Percentiles rank a stretch among this genome's conserved stretches.
Conservation (phyloP, 1,284 basidiomycete species). For the Moesziomyces globuligerus region DNA sequence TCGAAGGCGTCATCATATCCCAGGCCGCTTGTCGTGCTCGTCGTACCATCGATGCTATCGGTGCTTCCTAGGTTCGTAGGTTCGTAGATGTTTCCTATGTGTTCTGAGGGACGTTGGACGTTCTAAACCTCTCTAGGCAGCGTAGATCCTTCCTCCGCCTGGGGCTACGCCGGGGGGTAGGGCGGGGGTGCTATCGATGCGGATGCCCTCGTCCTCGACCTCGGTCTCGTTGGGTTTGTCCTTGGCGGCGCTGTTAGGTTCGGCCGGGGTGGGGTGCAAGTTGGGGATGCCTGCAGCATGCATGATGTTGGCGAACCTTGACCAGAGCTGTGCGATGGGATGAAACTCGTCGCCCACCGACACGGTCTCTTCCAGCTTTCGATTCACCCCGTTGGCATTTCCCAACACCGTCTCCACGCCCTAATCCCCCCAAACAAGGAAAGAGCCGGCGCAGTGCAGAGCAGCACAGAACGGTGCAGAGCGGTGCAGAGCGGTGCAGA, state of each 20-base stretch:
- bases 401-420: conserved; percentile 88
- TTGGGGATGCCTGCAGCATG: conserved; percentile 61
- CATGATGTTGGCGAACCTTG: conserved; percentile 82
- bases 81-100: too few species aligned
- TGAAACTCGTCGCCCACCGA: conserved; percentile 92
- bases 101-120: too few species aligned
- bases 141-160: conserved; percentile 44
- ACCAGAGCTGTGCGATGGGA: conserved; percentile 87
- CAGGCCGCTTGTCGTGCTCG: too few species aligned
- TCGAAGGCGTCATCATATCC: too few species aligned
- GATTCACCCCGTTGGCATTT: conserved; percentile 86
- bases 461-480: neutral
- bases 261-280: conserved; percentile 5
- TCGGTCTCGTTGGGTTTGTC: neutral
- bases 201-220: neutral
- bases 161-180: conserved; percentile 45
- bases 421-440: conserved; percentile 69
- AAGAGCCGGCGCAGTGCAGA: neutral
- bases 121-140: too few species aligned
- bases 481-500: too few species aligned
- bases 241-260: neutral
- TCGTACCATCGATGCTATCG: too few species aligned
- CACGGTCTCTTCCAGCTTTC: conserved; percentile 89
- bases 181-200: neutral
- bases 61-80: too few species aligned